Evolutionary conservation across 2,329 filamentous ascomycete species (phyloP), one percentile per base, ranked within the genome.

Genomic region (Cytospora chrysosperma): DNA sequence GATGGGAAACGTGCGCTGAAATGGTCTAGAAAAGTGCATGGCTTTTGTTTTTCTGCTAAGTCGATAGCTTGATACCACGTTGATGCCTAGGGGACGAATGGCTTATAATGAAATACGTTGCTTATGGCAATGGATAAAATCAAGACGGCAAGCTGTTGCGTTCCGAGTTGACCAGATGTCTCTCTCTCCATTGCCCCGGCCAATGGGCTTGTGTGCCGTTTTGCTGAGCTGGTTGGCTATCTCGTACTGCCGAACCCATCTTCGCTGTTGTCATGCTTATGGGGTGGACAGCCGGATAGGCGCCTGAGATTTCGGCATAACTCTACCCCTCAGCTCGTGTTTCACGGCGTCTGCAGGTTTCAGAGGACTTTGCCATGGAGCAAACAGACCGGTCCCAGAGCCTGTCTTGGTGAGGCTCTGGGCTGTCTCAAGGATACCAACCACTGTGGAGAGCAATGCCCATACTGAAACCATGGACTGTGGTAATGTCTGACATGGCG

Each of bases 51-150:
- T 28, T 37, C 17, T n/a, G 17, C 10, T 30, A 26, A 51, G 27
- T 62, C 55, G n/a, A 52, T 52, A 65, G 61, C 57, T 64, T 64
- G 64, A 66, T 66, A 66, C 64, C 64, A 66, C 40, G 57, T 54
- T 56, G 34, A 34, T 30, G 56, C 52, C 49, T 28, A 34, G 10
- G 57, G 6, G 54, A 61, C 53, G 5, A 30, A 28, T 52, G 51
- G 59, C 37, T 50, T 37, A 56, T 64, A 64, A 61, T 64, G 52
- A 56, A 58, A 61, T 56, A 64, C 62, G 51, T 57, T 62, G 47
- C 53, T 62, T 40, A 47, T 51, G 34, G 59, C 59, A 61, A 61
- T 55, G 9, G 19, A 34, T 17, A 15, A 32, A 21, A 34, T n/a
- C 49, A 24, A 34, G 51, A 43, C 9, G 50, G 2, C 51, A 55